These are phyloP conservation scores for Camellia granthamiana DNA, from an alignment of 148 eudicot species.

Conservation along the genomic window DNA sequence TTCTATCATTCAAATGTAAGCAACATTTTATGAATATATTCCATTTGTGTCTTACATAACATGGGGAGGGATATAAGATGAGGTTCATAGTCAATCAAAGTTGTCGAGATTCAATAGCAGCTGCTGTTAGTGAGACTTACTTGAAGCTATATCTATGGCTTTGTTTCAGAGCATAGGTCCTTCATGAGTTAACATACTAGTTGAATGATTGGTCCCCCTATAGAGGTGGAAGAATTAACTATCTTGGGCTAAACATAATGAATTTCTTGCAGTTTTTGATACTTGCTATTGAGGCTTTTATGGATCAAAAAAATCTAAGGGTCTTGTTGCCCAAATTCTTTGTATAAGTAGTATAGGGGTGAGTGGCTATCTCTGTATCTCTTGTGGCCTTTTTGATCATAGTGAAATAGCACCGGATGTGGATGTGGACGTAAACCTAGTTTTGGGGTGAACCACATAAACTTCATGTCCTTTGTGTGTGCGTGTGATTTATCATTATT, in stretches of 20 bases:
- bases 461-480: too few species aligned
- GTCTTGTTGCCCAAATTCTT: too few species aligned
- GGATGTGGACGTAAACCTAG: too few species aligned
- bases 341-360: too few species aligned
- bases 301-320: not conserved
- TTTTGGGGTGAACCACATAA: too few species aligned
- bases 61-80: not conserved
- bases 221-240: constrained; percentile 1
- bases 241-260: not conserved
- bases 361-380: too few species aligned
- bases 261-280: constrained; percentile 4
- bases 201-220: not conserved
- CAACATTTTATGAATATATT: not conserved
- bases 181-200: not conserved
- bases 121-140: not conserved
- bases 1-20: constrained; percentile 78
- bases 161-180: not conserved
- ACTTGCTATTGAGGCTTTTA: not conserved
- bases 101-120: not conserved
- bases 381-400: too few species aligned
- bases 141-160: too few species aligned
- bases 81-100: not conserved
- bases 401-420: too few species aligned
- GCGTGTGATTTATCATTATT: too few species aligned
- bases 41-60: not conserved